A percentile compares a stretch with the other conserved stretches of the same genome.
phyloP scores from a whole-genome alignment of 2,329 filamentous ascomycete genomes.

The Penicillium crustosum region DNA sequence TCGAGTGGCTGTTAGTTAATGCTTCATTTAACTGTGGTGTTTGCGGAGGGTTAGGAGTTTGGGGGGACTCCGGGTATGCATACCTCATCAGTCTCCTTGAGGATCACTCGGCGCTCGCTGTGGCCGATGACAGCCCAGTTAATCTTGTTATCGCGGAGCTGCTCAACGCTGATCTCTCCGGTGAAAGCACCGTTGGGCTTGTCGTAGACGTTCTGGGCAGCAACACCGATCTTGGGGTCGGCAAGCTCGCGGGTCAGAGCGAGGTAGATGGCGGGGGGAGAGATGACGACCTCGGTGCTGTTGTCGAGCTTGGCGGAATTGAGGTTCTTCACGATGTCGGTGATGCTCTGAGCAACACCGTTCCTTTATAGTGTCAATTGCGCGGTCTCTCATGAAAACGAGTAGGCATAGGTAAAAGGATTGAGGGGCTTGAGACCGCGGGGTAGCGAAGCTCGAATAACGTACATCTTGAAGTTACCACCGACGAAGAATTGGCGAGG shows the following conservation, averaged over 20 bases:
- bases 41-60: not conserved
- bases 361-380: constrained; percentile 64
- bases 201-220: constrained; percentile 96
- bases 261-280: constrained; percentile 88
- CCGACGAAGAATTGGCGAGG: constrained; percentile 95
- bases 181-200: constrained; percentile 97
- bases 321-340: constrained; percentile 83
- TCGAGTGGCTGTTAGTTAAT: not conserved
- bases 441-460: constrained; percentile 27
- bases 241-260: constrained; percentile 78
- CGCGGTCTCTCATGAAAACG: constrained; percentile 3
- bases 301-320: constrained; percentile 72
- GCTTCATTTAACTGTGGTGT: not conserved
- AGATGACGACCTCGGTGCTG: constrained; percentile 82
- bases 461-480: constrained; percentile 99
- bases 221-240: constrained; percentile 74
- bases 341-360: constrained; percentile 85
- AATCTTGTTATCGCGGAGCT: constrained; percentile 86
- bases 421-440: constrained; percentile 29
- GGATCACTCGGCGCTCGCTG: constrained; percentile 88
- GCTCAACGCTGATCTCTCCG: constrained; percentile 88
- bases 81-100: constrained; percentile 77
- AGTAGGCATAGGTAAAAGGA: constrained; percentile 15
- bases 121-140: constrained; percentile 91
- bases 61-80: constrained; percentile 15